phyloP scores from a whole-genome alignment of 2,329 filamentous ascomycete genomes.

The Trichoderma atrobrunneum region DNA sequence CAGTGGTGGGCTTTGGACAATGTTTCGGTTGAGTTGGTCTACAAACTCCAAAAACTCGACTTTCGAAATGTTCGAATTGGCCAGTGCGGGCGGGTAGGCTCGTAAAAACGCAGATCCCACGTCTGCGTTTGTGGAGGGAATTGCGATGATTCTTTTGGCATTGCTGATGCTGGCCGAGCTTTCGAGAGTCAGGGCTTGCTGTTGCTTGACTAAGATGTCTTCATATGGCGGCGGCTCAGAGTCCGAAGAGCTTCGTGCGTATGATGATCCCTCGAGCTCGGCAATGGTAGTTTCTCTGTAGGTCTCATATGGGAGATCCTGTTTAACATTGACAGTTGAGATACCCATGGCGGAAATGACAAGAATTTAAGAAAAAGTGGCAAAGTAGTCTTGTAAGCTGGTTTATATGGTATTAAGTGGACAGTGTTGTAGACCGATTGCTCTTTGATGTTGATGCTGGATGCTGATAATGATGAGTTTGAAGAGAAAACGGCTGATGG shows the following conservation, averaged over 20 bases:
- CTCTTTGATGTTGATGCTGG: neutral
- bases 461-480: neutral
- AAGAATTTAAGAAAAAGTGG: neutral
- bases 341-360: neutral
- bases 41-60: neutral
- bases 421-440: neutral
- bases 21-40: neutral
- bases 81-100: neutral
- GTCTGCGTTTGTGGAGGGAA: neutral
- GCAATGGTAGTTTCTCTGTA: neutral
- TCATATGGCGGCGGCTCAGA: neutral
- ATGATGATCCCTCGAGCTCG: neutral
- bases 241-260: neutral
- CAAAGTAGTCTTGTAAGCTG: neutral
- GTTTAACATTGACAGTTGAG: neutral
- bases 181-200: neutral
- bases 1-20: neutral
- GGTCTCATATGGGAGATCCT: neutral
- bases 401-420: neutral
- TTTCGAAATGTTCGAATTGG: neutral
- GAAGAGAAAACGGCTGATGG: neutral
- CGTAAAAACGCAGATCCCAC: neutral
- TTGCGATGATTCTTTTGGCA: neutral
- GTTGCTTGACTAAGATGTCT: neutral
- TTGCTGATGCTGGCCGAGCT: neutral